Evolutionary conservation across 2,329 filamentous ascomycete species (phyloP).

Genomic region (Penicillium aurantiogriseum): DNA sequence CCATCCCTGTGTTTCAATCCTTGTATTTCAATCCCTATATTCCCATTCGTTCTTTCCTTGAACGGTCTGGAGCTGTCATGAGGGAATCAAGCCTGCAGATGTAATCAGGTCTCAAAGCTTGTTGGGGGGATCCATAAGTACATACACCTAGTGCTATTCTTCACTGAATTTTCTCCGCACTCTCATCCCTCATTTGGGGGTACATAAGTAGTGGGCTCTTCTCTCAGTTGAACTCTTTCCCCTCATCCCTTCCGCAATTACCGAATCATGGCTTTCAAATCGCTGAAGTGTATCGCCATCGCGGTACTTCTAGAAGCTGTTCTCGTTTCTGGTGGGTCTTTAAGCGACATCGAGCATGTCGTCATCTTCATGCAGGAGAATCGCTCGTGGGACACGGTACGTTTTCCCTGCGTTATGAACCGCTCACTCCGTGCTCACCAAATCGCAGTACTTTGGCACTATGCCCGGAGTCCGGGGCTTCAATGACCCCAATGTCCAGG

Average conservation of each 20-base stretch:
- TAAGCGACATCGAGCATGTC: conserved; percentile 57
- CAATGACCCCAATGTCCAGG: conserved; percentile 55
- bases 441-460: conserved; percentile 53
- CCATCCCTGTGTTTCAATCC: conserved; percentile 4
- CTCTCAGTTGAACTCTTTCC: background rate
- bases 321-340: conserved; percentile 37
- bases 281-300: conserved; percentile 15
- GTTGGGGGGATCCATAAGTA: background rate
- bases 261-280: conserved; percentile 9
- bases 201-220: background rate
- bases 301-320: conserved; percentile 18
- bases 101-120: background rate
- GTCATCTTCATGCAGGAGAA: conserved; percentile 59
- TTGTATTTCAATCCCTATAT: too few relatives aligned
- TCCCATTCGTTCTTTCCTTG: background rate
- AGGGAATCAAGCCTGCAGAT: background rate
- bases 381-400: conserved; percentile 41
- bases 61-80: background rate
- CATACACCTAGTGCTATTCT: background rate
- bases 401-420: background rate
- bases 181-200: background rate
- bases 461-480: conserved; percentile 58
- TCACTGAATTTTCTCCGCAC: background rate
- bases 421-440: background rate
- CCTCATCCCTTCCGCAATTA: background rate